Base-by-base conservation (phyloP, 2,329 filamentous ascomycete species). In the Xylariales sp. region DNA sequence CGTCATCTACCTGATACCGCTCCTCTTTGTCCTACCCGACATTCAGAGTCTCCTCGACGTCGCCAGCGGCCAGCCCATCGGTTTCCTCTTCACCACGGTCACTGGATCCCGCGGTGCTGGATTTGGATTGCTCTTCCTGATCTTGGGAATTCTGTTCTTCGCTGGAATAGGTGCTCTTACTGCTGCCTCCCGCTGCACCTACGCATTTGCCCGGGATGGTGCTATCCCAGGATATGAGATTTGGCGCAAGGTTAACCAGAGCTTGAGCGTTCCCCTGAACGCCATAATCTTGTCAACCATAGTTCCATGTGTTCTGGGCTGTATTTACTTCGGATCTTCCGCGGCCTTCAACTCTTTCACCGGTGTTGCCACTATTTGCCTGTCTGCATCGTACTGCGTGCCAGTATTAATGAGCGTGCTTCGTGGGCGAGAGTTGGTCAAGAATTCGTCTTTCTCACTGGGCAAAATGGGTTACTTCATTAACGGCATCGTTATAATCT, bases 281-380 rank as follows among this genome's bases (percentile, higher is more conserved):
- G 83, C 81, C 1, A 69, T 90, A 6, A 64, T 80, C 4, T 68
- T 90, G 3, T 87, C 83, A 0, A 81, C 83, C 0, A 54, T 70
- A 0, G 76, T 90, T 29, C 80, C 85, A 57, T 84, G 78, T 48
- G 63, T 89, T 10, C 70, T 90, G 1, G 85, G 85, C 1, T 70
- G 86, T 47, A 88, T 90, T 59, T 90, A 87, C 64, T 88, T 90
- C 46, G 86, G 86, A 8, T 85, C 81, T 2, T 75, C 77, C 0
- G 83, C 84, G 0, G 86, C 86, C 0, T 90, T 90, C 66, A 85
- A 83, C 66, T 82, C 79, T 8, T 89, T 90, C 60, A 89, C 85
- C 0, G 84, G 85, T 19, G 84, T 88, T 1, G 85, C 85, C 2
- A 89, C 85, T 5, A 88, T 90, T 55, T 88, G 84, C 47, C 73